Evolutionary conservation across 2,329 filamentous ascomycete genomes (phyloP).

Genomic region (Byssoonygena ceratinophila): DNA sequence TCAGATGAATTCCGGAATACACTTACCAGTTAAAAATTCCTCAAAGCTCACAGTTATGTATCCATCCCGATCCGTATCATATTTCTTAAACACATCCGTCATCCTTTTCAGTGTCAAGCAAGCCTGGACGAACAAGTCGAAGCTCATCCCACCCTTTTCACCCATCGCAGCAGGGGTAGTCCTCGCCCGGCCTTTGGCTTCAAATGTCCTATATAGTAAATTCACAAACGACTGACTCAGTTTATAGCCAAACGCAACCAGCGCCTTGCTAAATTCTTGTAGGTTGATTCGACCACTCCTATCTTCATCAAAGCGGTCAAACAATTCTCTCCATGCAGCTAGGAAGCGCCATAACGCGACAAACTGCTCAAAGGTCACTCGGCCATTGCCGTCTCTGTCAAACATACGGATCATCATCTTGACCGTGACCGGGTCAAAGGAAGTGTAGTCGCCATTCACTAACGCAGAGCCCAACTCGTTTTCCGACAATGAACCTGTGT

Average conservation of each 20-base stretch:
- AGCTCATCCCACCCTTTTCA: conserved; percentile 62
- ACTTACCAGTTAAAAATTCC: conserved; percentile 58
- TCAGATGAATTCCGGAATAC: neutral
- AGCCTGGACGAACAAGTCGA: conserved; percentile 94
- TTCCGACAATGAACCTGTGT: conserved; percentile 73
- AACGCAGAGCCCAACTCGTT: conserved; percentile 77
- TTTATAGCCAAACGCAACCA: conserved; percentile 87
- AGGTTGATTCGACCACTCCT: conserved; percentile 75
- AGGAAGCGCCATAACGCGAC: conserved; percentile 94
- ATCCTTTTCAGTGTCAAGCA: conserved; percentile 95
- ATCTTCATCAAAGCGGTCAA: conserved; percentile 90
- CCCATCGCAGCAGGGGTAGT: conserved; percentile 25
- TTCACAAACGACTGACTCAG: conserved; percentile 74
- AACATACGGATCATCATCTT: conserved; percentile 99
- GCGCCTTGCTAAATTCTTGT: conserved; percentile 76
- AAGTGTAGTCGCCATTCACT: conserved; percentile 91
- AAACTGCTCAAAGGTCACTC: conserved; percentile 91
- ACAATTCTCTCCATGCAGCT: conserved; percentile 83
- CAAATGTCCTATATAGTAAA: conserved; percentile 78
- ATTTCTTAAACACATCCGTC: conserved; percentile 99
- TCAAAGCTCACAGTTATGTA: conserved; percentile 78
- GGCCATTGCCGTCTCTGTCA: conserved; percentile 77
- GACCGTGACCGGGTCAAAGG: conserved; percentile 88
- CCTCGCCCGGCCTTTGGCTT: conserved; percentile 44
- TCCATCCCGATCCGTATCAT: conserved; percentile 91